These are phyloP conservation scores for Citrus glauca DNA, from an alignment of 345 rosid genomes.

Conservation along the genomic window DNA sequence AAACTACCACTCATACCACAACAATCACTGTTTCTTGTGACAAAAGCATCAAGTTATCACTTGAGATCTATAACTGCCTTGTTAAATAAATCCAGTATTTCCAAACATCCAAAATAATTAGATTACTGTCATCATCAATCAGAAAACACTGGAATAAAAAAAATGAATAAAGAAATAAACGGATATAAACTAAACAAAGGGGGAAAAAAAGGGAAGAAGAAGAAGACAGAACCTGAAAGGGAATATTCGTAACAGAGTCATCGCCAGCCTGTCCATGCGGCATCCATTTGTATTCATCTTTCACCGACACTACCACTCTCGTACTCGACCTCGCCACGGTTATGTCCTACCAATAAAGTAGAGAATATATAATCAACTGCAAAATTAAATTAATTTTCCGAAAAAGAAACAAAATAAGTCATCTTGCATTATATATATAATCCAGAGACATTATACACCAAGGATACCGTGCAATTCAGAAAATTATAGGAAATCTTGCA, in stretches of 20 bases:
- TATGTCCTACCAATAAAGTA: slow-evolving; percentile 15
- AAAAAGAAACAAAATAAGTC: not conserved
- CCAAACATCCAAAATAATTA: not conserved
- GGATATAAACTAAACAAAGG: too few species aligned
- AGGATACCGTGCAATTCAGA: not conserved
- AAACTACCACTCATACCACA: not conserved
- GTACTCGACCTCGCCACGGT: slow-evolving; percentile 6
- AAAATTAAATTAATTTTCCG: not conserved
- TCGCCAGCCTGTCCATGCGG: slow-evolving; percentile 46
- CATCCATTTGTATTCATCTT: slow-evolving; percentile 19
- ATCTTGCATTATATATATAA: not conserved
- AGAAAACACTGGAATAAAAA: not conserved
- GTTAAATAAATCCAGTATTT: not conserved
- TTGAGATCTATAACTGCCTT: not conserved
- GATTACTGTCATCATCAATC: not conserved
- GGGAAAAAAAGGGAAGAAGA: too few species aligned
- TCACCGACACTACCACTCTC: slow-evolving; percentile 29
- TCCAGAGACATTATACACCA: not conserved
- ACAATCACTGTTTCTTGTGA: not conserved
- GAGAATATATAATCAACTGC: not conserved
- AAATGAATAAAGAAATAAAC: not conserved
- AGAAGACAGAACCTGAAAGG: slow-evolving; percentile 45
- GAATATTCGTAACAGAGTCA: slow-evolving; percentile 38
- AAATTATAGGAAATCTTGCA: not conserved
- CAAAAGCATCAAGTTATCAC: not conserved